Conservation (phyloP, 805 yeast genomes). For the Naumovozyma baii region DNA sequence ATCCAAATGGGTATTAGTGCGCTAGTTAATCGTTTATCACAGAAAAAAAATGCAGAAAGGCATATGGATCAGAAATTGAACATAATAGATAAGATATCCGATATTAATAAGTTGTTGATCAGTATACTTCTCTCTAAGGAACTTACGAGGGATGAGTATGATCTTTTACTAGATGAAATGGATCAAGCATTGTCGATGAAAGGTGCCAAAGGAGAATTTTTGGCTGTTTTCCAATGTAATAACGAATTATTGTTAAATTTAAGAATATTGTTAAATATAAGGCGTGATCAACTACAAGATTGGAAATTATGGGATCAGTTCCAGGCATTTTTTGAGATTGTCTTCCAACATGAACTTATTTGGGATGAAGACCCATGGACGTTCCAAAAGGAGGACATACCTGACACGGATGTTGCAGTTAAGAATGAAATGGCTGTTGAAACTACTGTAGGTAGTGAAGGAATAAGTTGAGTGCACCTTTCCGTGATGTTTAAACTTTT, state of each 20-base stretch:
- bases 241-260: slow-evolving; percentile 21
- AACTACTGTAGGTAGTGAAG: too few species aligned
- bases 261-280: slow-evolving; percentile 21
- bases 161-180: slow-evolving; percentile 23
- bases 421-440: not conserved
- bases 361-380: slow-evolving; percentile 18
- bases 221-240: slow-evolving; percentile 20
- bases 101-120: slow-evolving; percentile 17
- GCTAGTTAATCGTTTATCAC: slow-evolving; percentile 21
- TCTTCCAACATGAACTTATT: slow-evolving; percentile 15
- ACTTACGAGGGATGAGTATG: slow-evolving; percentile 14
- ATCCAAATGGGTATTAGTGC: slow-evolving; percentile 12
- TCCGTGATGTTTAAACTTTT: too few species aligned
- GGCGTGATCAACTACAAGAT: slow-evolving; percentile 11
- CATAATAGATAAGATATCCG: slow-evolving; percentile 17
- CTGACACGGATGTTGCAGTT: not conserved
- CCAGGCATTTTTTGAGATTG: slow-evolving; percentile 14
- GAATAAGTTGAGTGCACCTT: too few species aligned
- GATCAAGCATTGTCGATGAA: slow-evolving; percentile 17
- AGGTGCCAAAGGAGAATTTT: slow-evolving; percentile 21
- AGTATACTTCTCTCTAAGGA: slow-evolving; percentile 7
- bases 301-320: slow-evolving; percentile 18
- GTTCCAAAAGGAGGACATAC: not conserved
- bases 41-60: slow-evolving; percentile 21
- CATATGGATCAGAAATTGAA: slow-evolving; percentile 24